Evolutionary conservation across 2,329 filamentous ascomycete species (phyloP).

Genomic region (Phialocephala sp.): DNA sequence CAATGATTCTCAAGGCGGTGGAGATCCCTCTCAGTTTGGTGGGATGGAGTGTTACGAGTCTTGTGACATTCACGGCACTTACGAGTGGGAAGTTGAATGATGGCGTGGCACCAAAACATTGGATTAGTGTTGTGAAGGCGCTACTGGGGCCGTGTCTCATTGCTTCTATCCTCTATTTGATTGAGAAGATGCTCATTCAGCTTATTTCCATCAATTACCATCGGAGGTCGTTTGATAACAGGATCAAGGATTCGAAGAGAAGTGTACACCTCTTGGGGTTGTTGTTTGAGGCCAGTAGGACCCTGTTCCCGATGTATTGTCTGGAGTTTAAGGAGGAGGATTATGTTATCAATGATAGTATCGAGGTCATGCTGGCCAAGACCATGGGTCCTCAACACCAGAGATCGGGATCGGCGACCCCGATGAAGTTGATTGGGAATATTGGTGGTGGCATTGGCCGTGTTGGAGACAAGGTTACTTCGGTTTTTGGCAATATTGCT

Average conservation of each 20-base stretch:
- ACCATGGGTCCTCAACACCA: conserved; percentile 61
- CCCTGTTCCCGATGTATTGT: conserved; percentile 91
- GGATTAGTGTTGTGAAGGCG: conserved; percentile 64
- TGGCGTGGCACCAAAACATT: conserved; percentile 44
- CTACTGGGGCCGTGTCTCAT: conserved; percentile 72
- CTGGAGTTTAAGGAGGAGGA: conserved; percentile 91
- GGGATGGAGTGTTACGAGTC: conserved; percentile 69
- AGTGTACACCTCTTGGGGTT: conserved; percentile 81
- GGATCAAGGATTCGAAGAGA: conserved; percentile 89
- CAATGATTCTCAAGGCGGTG: conserved; percentile 65
- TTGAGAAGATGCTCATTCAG: conserved; percentile 80
- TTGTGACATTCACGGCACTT: conserved; percentile 65
- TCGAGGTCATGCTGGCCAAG: conserved; percentile 69
- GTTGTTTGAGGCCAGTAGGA: conserved; percentile 88
- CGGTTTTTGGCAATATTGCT: conserved; percentile 89
- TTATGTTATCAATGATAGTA: conserved; percentile 85
- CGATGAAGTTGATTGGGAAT: conserved; percentile 75
- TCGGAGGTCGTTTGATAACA: conserved; percentile 78
- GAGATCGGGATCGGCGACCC: conserved; percentile 69
- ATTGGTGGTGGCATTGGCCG: conserved; percentile 76
- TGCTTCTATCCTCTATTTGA: conserved; percentile 72
- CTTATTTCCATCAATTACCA: conserved; percentile 87
- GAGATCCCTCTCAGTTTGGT: conserved; percentile 72
- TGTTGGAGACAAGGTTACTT: conserved; percentile 91
- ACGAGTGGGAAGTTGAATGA: conserved; percentile 45